Percentiles rank a stretch among this genome's conserved stretches.
phyloP scores from a whole-genome alignment of 257 asterid species.

The Cynanchum wilfordii region DNA sequence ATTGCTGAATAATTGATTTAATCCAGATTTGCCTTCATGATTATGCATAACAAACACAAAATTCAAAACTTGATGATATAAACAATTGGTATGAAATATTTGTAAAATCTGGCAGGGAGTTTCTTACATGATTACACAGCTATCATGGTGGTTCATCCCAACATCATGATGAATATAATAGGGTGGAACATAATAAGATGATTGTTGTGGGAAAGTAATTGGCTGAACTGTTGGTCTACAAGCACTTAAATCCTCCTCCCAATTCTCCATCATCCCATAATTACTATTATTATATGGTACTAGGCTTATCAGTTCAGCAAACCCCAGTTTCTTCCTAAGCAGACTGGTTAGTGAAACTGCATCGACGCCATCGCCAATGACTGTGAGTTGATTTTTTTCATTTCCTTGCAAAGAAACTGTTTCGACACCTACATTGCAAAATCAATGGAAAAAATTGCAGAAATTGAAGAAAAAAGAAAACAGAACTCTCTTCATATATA shows the following conservation, averaged over 20 bases:
- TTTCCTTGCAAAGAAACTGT: constrained; percentile 11
- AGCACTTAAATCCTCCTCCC: not conserved
- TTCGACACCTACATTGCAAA: constrained; percentile 4
- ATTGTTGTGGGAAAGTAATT: not conserved
- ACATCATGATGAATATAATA: not conserved
- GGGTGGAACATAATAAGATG: not conserved
- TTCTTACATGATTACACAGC: not conserved
- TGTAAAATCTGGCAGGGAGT: not conserved
- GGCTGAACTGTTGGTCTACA: not conserved
- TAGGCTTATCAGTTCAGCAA: constrained; percentile 6
- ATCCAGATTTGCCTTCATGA: not conserved
- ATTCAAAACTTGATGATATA: not conserved
- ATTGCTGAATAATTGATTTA: not conserved
- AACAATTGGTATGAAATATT: not conserved
- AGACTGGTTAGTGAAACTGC: constrained; percentile 10
- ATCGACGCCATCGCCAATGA: constrained; percentile 6
- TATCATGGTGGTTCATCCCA: not conserved
- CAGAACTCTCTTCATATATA: no score
- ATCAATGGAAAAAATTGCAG: not conserved
- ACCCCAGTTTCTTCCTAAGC: constrained; percentile 19
- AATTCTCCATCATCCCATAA: not conserved
- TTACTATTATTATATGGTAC: not conserved
- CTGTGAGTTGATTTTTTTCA: not conserved
- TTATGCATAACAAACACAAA: not conserved
- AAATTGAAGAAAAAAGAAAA: not conserved